A percentile compares a stretch with the other conserved stretches of the same genome.
Evolutionary conservation across 2,329 filamentous ascomycete genomes (phyloP).

Genomic region (Hypoxylon sp.): DNA sequence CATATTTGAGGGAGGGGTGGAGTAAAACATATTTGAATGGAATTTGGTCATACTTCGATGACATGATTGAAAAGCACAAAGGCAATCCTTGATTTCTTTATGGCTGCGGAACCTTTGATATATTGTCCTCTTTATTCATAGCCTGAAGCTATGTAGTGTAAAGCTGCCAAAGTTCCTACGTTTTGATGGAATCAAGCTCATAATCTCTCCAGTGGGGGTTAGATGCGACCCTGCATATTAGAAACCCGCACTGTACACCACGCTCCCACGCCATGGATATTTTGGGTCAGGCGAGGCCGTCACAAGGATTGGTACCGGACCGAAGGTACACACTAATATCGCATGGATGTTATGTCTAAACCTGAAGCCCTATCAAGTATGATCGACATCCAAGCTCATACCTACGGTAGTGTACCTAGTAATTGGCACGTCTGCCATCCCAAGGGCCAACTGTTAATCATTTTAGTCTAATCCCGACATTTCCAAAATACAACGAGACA

Average conservation of each 20-base stretch:
- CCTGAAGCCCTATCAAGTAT: constrained; percentile 19
- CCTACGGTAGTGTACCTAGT: not conserved
- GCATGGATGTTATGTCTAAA: constrained; percentile 4
- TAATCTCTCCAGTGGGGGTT: constrained; percentile 17
- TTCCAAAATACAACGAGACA: constrained; percentile 8
- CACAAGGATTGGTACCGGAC: constrained; percentile 27
- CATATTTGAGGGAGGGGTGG: constrained; percentile 4
- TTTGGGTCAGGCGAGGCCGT: constrained; percentile 17
- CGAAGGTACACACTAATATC: constrained; percentile 21
- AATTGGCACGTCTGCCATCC: constrained; percentile 1
- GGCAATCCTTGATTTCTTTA: constrained; percentile 6
- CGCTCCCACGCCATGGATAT: constrained; percentile 8
- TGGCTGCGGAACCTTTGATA: not conserved
- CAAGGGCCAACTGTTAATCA: not conserved
- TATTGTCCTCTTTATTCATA: not conserved
- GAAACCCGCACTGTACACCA: constrained; percentile 20
- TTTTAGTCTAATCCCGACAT: constrained; percentile 10
- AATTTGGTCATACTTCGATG: not conserved
- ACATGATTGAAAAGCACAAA: not conserved
- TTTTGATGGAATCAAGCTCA: not conserved
- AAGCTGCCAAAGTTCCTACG: not conserved
- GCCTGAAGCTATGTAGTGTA: constrained; percentile 1
- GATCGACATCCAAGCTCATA: constrained; percentile 17
- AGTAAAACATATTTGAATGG: constrained; percentile 1
- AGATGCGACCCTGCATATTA: not conserved